phyloP scores from a whole-genome alignment of 2,329 filamentous ascomycete genomes.

The Fusarium setosum region DNA sequence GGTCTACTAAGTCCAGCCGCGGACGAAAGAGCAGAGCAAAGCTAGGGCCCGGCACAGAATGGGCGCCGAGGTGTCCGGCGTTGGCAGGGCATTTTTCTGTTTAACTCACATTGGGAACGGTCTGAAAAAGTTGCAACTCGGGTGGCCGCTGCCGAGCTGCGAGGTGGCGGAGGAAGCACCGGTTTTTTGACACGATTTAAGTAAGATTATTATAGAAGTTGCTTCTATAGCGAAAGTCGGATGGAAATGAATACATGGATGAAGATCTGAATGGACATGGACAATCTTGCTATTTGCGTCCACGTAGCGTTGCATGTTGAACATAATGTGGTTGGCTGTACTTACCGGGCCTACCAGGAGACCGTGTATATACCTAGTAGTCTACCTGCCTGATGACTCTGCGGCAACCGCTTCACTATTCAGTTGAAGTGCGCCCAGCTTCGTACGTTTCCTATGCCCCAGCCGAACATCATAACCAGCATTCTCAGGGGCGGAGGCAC shows the following conservation, averaged over 20 bases:
- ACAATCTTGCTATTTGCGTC: too few relatives aligned
- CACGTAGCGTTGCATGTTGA: too few relatives aligned
- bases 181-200: constrained; percentile 24
- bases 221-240: constrained; percentile 22
- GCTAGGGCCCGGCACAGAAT: constrained; percentile 12
- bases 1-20: constrained; percentile 77
- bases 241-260: constrained; percentile 38
- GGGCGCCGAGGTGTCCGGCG: constrained; percentile 34
- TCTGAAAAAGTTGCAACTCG: constrained; percentile 22
- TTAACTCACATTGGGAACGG: constrained; percentile 32
- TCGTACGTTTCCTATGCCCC: too few relatives aligned
- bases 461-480: too few relatives aligned
- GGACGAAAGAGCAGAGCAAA: background rate
- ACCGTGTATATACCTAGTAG: too few relatives aligned
- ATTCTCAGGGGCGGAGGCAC: too few relatives aligned
- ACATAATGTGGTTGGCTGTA: too few relatives aligned
- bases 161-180: constrained; percentile 14
- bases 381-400: too few relatives aligned
- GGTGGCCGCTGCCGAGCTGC: constrained; percentile 4
- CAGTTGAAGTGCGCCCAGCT: too few relatives aligned
- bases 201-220: constrained; percentile 27
- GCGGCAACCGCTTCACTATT: too few relatives aligned
- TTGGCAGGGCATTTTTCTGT: constrained; percentile 36
- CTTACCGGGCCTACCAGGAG: too few relatives aligned
- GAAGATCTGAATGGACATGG: background rate